Conservation (phyloP, 345 rosid species). For the Populus tremula region DNA sequence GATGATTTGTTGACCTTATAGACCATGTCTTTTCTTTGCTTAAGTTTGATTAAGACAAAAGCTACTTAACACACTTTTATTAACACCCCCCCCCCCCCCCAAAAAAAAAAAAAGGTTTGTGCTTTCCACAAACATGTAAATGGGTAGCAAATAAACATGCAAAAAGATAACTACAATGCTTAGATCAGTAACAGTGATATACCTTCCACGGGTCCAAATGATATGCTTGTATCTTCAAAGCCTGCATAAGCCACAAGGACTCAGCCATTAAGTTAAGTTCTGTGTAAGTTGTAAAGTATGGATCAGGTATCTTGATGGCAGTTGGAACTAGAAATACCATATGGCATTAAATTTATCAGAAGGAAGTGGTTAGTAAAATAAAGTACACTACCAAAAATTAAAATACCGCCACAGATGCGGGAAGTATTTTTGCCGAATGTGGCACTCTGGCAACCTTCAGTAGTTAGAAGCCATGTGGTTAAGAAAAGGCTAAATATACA, state of each 20-base stretch:
- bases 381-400: not conserved
- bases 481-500: not conserved
- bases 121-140: not conserved
- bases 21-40: not conserved
- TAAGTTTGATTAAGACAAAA: not conserved
- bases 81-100: not conserved
- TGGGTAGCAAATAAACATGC: slow-evolving; percentile 18
- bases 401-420: not conserved
- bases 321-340: not conserved
- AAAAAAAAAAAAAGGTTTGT: not conserved
- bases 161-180: slow-evolving; percentile 9
- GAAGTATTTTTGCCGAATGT: not conserved
- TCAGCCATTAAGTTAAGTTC: not conserved
- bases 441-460: not conserved
- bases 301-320: not conserved
- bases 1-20: not conserved
- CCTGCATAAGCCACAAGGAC: slow-evolving; percentile 47
- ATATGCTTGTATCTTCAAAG: slow-evolving; percentile 75
- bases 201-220: slow-evolving; percentile 97
- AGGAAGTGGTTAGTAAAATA: not conserved
- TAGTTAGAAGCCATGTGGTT: not conserved
- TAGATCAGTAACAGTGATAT: slow-evolving; percentile 24
- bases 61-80: not conserved
- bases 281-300: not conserved
- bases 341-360: not conserved